Evolutionary conservation across 2,329 filamentous ascomycete genomes (phyloP), one percentile per base, ranked within the genome.

Genomic region (Furcasterigmium sp.): DNA sequence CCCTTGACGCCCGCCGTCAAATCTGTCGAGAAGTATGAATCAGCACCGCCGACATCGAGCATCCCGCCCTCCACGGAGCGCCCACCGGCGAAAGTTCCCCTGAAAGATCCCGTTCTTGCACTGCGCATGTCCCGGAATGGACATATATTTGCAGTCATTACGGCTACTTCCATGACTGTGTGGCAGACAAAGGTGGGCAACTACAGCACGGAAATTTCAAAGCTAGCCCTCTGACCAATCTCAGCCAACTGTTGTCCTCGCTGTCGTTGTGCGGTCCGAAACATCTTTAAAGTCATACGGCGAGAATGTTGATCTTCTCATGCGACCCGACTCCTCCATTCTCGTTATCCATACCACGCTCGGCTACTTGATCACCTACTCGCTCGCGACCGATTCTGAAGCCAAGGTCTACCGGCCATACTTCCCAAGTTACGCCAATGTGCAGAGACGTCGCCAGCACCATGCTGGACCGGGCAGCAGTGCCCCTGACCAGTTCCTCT

Each of bases 311-410:
- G 82, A 88, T 53, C 77, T 98, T 35, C 75, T 95, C 10, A 78
- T 98, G 46, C 85, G 91, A 42, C 91, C 93, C 5, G 93, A 98
- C 63, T 90, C 89, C 7, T 85, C 88, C 46, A 94, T 97, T 42
- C 80, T 96, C 41, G 90, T 96, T 29, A 83, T 96, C 36, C 90
- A 91, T 58, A 97, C 93, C 4, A 78, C 82, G 32, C 71, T 83
- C 37, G 91, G 91, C 48, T 97, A 87, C 60, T 76, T 98, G 21
- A 93, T 98, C 53, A 97, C 91, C 5, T 98, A 98, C 61, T 91
- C 91, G 0, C 73, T 98, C 34, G 87, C 90, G 11, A 89, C 84
- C 15, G 91, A 96, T 58, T 77, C 86, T 41, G 82, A 86, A 46
- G 84, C 87, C 14, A 80, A 83, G 51, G 87, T 96, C 8, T 97